phyloP scores from a whole-genome alignment of 2,329 filamentous ascomycete species.

The Fusarium sp. region DNA sequence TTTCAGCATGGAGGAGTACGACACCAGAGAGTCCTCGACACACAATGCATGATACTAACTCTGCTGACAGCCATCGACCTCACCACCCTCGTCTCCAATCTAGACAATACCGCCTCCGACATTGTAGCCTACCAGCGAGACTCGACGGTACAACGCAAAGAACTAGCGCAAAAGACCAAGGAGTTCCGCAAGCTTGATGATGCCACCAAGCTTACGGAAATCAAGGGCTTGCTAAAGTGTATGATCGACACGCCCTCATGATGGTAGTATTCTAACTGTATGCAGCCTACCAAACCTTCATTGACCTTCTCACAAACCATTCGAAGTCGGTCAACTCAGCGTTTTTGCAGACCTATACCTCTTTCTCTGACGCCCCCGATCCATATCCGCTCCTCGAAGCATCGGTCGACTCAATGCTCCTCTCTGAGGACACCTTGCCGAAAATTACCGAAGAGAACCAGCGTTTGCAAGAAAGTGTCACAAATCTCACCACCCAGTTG shows the following conservation, averaged over 20 bases:
- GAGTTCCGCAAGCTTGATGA: conserved; percentile 96
- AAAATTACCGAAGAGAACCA: conserved; percentile 89
- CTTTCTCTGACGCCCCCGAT: conserved; percentile 92
- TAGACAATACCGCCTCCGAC: conserved; percentile 94
- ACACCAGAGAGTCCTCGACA: neutral
- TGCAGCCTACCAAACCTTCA: conserved; percentile 93
- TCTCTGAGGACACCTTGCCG: conserved; percentile 90
- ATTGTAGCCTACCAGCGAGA: conserved; percentile 93
- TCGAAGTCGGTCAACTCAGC: conserved; percentile 93
- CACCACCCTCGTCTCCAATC: conserved; percentile 78
- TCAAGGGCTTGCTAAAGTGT: conserved; percentile 91
- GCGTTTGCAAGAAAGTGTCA: conserved; percentile 80
- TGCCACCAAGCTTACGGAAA: conserved; percentile 80
- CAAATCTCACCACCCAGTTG: conserved; percentile 77
- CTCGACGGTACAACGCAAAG: conserved; percentile 94
- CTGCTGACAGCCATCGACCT: conserved; percentile 77
- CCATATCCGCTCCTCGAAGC: conserved; percentile 96
- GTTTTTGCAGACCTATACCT: conserved; percentile 91
- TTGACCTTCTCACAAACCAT: conserved; percentile 94
- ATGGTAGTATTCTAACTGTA: conserved; percentile 15
- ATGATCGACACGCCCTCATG: neutral
- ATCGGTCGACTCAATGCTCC: conserved; percentile 90
- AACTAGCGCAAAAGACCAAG: conserved; percentile 98
- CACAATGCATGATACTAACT: conserved; percentile 29
- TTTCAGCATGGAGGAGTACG: conserved; percentile 93